phyloP scores from a whole-genome alignment of 2,329 filamentous ascomycete species.

The Setomelanomma holmii region DNA sequence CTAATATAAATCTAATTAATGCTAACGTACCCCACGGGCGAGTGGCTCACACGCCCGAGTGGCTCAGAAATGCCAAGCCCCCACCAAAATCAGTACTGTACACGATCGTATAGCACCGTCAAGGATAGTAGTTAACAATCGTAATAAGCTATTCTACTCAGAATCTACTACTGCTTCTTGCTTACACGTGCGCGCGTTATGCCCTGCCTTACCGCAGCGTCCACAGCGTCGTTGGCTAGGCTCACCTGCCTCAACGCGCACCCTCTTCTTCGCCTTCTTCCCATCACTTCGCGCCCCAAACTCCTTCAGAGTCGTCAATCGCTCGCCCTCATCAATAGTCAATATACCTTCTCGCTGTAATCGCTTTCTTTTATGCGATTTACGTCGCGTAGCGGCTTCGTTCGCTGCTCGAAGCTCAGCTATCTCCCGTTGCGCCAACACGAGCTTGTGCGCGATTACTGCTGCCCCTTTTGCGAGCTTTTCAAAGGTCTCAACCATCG shows the following conservation, averaged over 20 bases:
- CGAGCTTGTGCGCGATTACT: neutral
- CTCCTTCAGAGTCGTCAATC: too few species aligned
- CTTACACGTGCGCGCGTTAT: too few species aligned
- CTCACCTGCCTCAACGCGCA: neutral
- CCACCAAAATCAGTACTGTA: neutral
- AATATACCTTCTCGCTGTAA: conserved; percentile 7
- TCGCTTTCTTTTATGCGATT: conserved; percentile 10
- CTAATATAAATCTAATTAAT: too few species aligned
- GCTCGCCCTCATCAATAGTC: conserved; percentile 3
- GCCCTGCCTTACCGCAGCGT: neutral
- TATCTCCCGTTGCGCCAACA: neutral
- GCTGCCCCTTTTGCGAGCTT: conserved; percentile 3
- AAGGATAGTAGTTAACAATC: neutral
- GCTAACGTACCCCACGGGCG: too few species aligned
- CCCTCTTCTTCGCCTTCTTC: conserved; percentile 7
- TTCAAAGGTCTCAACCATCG: conserved; percentile 1
- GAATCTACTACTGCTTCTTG: neutral
- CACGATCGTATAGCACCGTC: neutral
- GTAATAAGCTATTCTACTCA: neutral
- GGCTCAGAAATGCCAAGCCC: neutral
- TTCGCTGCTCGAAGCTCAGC: too few species aligned
- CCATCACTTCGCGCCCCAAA: conserved; percentile 12
- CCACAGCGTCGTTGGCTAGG: neutral
- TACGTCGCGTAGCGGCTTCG: too few species aligned
- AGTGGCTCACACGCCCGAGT: too few species aligned